phyloP scores from a whole-genome alignment of 2,329 filamentous ascomycete genomes.

The Alternaria ethzedia region DNA sequence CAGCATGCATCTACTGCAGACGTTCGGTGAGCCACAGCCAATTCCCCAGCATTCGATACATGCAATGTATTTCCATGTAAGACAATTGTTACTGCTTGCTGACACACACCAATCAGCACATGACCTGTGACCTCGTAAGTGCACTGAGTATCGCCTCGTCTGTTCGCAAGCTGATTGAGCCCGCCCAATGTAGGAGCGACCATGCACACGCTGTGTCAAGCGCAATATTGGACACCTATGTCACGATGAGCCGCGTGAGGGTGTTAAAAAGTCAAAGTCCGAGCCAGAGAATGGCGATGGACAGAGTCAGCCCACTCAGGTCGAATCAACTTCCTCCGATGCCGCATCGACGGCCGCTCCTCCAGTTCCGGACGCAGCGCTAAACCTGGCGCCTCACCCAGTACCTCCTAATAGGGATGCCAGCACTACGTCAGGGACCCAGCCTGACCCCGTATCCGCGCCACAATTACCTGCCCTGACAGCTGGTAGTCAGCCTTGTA shows the following conservation, averaged over 20 bases:
- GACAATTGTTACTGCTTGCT: conserved; percentile 37
- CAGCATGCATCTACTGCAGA: conserved; percentile 61
- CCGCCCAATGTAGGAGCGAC: conserved; percentile 73
- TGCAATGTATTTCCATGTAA: conserved; percentile 24
- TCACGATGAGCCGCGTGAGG: conserved; percentile 93
- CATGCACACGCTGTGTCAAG: conserved; percentile 97
- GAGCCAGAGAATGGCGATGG: conserved; percentile 48
- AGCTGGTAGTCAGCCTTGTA: conserved; percentile 76
- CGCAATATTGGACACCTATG: conserved; percentile 98
- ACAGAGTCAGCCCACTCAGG: conserved; percentile 39
- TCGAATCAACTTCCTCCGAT: conserved; percentile 41
- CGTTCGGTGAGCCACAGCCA: conserved; percentile 54
- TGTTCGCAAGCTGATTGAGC: conserved; percentile 43
- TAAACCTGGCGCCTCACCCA: conserved; percentile 46
- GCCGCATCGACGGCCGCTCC: conserved; percentile 32
- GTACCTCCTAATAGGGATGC: conserved; percentile 43
- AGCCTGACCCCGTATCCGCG: conserved; percentile 72
- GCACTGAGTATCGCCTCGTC: conserved; percentile 8
- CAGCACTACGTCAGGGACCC: conserved; percentile 68
- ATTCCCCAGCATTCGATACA: conserved; percentile 29
- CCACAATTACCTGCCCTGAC: conserved; percentile 67
- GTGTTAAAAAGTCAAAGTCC: conserved; percentile 77
- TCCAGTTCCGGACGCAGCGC: conserved; percentile 45
- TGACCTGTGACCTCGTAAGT: conserved; percentile 61
- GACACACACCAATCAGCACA: conserved; percentile 52